Evolutionary conservation across 345 rosid genomes (phyloP), one percentile per base, ranked within the genome.

Genomic region (Sonneratia caseolaris): DNA sequence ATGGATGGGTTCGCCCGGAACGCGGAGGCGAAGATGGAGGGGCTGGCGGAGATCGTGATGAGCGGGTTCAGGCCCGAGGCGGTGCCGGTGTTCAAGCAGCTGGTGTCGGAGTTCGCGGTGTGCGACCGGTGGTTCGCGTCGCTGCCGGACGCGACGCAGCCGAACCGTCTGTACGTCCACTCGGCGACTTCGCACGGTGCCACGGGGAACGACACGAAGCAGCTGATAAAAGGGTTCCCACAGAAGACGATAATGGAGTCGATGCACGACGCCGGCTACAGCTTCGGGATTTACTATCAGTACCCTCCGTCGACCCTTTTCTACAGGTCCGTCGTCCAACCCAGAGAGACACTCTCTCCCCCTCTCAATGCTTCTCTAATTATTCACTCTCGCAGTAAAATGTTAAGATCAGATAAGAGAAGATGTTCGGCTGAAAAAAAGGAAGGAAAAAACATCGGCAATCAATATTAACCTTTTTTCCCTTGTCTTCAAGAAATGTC

Each of bases 71-170:
- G 76, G 14, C 92, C 92, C 9, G 96, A 90, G 22, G 76, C 74
- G 18, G 73, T 90, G 35, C 91, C 96, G 13, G 89, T 88, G 1
- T 90, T 73, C 70, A 85, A 84, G 74, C 83, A 84, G 70, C 70
- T 90, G 76, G 89, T 83, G 72, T 56, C 71, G 19, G 85, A 90
- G 79, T 90, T 90, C 71, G 96, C 86, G 22, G 89, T 89, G 1
- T 89, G 95, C 32, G 95, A 89, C 21, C 85, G 89, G 68, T 89
- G 95, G 95, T 89, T 89, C 71, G 81, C 95, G 76, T 89, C 95
- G 37, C 43, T 86, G 7, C 95, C 95, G 13, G 73, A 86, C 32
- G 80, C 86, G 9, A 89, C 95, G 35, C 95, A 89, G 81, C 86
- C 92, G 32, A 89, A 89, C 66, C 70, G 95, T 70, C 76, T 89